phyloP scores from a whole-genome alignment of 1,284 basidiomycete genomes.

The Ceratobasidium sp. region DNA sequence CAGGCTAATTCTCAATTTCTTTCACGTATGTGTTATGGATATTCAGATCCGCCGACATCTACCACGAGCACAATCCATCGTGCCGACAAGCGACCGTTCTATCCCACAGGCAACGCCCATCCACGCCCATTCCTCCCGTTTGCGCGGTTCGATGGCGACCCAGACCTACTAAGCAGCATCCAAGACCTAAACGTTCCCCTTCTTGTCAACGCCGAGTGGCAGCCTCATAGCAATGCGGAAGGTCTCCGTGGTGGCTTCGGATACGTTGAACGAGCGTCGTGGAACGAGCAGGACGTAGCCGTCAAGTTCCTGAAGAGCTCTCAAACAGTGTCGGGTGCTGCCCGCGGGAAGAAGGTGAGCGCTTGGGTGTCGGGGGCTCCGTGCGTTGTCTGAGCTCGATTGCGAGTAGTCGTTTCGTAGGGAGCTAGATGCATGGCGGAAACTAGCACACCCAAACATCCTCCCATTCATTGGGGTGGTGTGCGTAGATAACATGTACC shows the following conservation, averaged over 20 bases:
- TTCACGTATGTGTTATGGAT: constrained; percentile 20
- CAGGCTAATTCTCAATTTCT: neutral
- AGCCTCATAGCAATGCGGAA: constrained; percentile 25
- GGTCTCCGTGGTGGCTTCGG: constrained; percentile 14
- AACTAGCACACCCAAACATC: constrained; percentile 2
- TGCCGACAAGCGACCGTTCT: constrained; percentile 19
- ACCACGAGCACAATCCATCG: neutral
- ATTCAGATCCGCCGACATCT: neutral
- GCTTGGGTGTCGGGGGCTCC: neutral
- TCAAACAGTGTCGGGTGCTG: neutral
- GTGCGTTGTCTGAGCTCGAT: no score
- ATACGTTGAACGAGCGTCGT: constrained; percentile 8
- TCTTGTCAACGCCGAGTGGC: constrained; percentile 31
- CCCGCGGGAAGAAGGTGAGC: neutral
- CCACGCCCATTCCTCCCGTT: constrained; percentile 38
- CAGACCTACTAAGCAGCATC: constrained; percentile 42
- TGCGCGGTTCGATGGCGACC: constrained; percentile 39
- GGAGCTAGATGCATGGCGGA: neutral
- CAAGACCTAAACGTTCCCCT: constrained; percentile 36
- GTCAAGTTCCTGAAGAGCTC: constrained; percentile 12
- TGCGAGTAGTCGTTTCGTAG: neutral
- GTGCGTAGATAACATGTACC: neutral
- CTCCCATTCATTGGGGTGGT: neutral
- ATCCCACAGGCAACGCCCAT: constrained; percentile 4
- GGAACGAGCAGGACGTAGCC: neutral